Percentiles rank a stretch among this genome's conserved stretches.
Conservation (phyloP, 2,329 filamentous ascomycete genomes). For the Pezicula carpinea region DNA sequence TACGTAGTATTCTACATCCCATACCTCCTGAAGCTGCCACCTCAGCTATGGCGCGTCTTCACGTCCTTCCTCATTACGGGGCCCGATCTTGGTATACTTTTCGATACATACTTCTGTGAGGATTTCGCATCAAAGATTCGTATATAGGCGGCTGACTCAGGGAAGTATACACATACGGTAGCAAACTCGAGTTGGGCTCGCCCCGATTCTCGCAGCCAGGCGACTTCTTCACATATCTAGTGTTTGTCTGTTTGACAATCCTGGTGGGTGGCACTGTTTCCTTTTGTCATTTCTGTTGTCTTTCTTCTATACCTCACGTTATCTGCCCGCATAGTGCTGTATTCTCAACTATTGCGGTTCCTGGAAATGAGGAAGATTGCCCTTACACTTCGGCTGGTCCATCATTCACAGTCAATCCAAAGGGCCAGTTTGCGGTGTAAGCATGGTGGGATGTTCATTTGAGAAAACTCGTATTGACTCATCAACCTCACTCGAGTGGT, state of each 20-base stretch:
- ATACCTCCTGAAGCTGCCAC: conserved; percentile 45
- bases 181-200: conserved; percentile 55
- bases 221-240: conserved; percentile 62
- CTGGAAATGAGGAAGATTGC: conserved; percentile 56
- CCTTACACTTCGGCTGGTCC: conserved; percentile 47
- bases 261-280: conserved; percentile 48
- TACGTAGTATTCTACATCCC: conserved; percentile 46
- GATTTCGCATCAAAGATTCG: conserved; percentile 9
- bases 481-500: conserved; percentile 29
- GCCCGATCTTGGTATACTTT: conserved; percentile 41
- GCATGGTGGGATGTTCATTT: conserved; percentile 51
- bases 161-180: conserved; percentile 62
- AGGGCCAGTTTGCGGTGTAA: conserved; percentile 46
- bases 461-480: conserved; percentile 43
- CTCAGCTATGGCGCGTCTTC: conserved; percentile 33
- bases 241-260: conserved; percentile 57
- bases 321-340: conserved; percentile 52
- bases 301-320: conserved; percentile 48
- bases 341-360: conserved; percentile 52
- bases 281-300: conserved; percentile 10
- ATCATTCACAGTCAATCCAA: conserved; percentile 47
- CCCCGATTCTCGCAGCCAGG: conserved; percentile 57
- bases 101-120: conserved; percentile 67
- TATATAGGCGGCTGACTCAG: conserved; percentile 14
- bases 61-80: conserved; percentile 33